A percentile compares a stretch with the other conserved stretches of the same genome.
Evolutionary conservation across 2,329 filamentous ascomycete species (phyloP).

Genomic region (Fusarium sp.): DNA sequence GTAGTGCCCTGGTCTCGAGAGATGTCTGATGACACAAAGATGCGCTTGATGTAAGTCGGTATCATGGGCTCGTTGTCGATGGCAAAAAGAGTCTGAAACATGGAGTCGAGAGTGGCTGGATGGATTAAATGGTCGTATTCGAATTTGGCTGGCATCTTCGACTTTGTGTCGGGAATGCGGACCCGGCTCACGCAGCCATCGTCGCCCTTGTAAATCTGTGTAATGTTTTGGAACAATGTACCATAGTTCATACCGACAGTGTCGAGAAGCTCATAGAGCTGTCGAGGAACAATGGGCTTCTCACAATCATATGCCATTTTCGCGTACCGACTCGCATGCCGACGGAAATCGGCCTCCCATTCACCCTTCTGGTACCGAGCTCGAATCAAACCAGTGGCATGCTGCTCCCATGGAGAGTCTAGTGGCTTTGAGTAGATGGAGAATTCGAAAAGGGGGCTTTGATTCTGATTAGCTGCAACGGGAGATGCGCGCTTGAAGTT

Average conservation of each 20-base stretch:
- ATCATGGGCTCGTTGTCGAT: conserved; percentile 61
- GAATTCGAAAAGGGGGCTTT: conserved; percentile 50
- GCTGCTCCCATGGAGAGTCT: conserved; percentile 55
- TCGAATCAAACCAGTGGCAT: conserved; percentile 52
- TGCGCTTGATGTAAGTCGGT: conserved; percentile 57
- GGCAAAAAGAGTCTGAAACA: conserved; percentile 65
- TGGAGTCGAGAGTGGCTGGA: conserved; percentile 66
- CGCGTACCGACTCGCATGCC: conserved; percentile 36
- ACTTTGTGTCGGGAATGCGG: conserved; percentile 60
- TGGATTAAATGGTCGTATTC: conserved; percentile 69
- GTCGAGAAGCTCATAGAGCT: conserved; percentile 63
- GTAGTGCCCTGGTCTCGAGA: conserved; percentile 46
- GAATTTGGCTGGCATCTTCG: conserved; percentile 64
- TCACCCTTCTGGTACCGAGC: conserved; percentile 42
- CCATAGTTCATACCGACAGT: conserved; percentile 65
- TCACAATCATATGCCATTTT: conserved; percentile 39
- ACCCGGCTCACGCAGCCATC: conserved; percentile 53
- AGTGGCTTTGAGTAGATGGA: conserved; percentile 60
- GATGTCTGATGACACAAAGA: conserved; percentile 59
- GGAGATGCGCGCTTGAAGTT: conserved; percentile 52
- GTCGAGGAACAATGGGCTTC: conserved; percentile 53
- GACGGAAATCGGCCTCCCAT: conserved; percentile 30
- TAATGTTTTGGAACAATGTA: conserved; percentile 61
- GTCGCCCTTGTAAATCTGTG: conserved; percentile 47
- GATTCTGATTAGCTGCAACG: neutral